phyloP scores from a whole-genome alignment of 768 basidiomycete species.

The Auricularia auricula-judae region DNA sequence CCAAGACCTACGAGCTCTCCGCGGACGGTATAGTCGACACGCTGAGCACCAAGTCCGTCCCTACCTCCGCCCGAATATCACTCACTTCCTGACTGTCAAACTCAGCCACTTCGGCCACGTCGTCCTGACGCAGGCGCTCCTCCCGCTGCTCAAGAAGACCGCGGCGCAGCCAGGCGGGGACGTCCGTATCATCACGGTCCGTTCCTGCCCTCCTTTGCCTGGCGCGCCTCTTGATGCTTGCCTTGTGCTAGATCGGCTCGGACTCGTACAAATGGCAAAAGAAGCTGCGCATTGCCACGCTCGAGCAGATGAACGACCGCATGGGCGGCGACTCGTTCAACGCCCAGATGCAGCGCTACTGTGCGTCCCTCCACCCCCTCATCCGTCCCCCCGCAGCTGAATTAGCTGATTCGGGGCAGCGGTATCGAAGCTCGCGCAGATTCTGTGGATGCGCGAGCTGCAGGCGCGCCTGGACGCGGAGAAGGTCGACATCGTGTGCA shows the following conservation, averaged over 20 bases:
- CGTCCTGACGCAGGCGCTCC: constrained; percentile 40
- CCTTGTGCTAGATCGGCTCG: constrained; percentile 1
- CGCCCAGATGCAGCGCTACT: too few relatives aligned
- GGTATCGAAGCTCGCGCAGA: constrained; percentile 38
- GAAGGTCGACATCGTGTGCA: constrained; percentile 23
- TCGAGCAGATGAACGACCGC: background rate
- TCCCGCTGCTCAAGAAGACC: constrained; percentile 42
- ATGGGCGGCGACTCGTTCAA: background rate
- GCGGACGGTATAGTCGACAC: too few relatives aligned
- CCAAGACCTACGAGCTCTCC: too few relatives aligned
- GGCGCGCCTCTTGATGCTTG: too few relatives aligned
- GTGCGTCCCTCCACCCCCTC: too few relatives aligned
- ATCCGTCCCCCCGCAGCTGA: too few relatives aligned
- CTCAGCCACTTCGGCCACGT: constrained; percentile 44
- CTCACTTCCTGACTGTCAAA: constrained; percentile 1
- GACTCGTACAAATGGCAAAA: background rate
- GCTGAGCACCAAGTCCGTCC: too few relatives aligned
- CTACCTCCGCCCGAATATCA: too few relatives aligned
- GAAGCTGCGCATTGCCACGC: background rate
- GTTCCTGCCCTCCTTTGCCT: too few relatives aligned
- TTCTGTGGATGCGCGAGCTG: constrained; percentile 39
- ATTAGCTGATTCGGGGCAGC: constrained; percentile 19
- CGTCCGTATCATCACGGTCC: constrained; percentile 49
- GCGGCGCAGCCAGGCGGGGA: constrained; percentile 37
- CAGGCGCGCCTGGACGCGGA: constrained; percentile 33